These are phyloP conservation scores for Balakata baccata DNA, from an alignment of 345 rosid species.

Conservation along the genomic window DNA sequence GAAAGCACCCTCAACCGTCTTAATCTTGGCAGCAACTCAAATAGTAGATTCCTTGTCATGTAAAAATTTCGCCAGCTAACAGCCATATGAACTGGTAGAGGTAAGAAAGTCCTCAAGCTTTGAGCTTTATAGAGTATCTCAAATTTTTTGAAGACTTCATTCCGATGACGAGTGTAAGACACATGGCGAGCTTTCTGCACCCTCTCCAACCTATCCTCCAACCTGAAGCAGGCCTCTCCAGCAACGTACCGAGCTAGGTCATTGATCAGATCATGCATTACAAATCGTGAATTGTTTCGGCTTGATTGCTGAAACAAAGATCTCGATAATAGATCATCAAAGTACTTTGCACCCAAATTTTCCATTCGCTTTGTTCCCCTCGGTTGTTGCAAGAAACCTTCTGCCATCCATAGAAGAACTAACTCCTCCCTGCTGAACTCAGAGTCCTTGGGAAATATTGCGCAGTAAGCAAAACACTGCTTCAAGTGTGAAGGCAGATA, in stretches of 20 bases:
- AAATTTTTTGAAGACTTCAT: constrained; percentile 9
- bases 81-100: neutral
- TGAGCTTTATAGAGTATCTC: neutral
- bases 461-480: neutral
- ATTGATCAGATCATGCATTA: neutral
- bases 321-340: constrained; percentile 11
- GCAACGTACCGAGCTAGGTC: neutral
- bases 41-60: neutral
- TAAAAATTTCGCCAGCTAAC: neutral
- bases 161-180: constrained; percentile 3
- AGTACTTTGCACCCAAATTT: constrained; percentile 16
- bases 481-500: constrained; percentile 4
- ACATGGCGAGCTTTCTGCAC: constrained; percentile 1
- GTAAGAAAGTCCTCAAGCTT: constrained; percentile 1
- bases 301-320: constrained; percentile 5
- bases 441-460: constrained; percentile 4
- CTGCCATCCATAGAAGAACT: constrained; percentile 23
- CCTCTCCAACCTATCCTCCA: neutral
- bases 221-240: neutral
- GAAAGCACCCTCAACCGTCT: neutral
- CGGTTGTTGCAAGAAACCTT: constrained; percentile 11
- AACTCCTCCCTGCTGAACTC: constrained; percentile 9
- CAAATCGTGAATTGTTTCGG: neutral
- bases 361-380: neutral
- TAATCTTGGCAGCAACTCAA: neutral